phyloP scores from a whole-genome alignment of 2,329 filamentous ascomycete species.

The Tolypocladium capitatum region DNA sequence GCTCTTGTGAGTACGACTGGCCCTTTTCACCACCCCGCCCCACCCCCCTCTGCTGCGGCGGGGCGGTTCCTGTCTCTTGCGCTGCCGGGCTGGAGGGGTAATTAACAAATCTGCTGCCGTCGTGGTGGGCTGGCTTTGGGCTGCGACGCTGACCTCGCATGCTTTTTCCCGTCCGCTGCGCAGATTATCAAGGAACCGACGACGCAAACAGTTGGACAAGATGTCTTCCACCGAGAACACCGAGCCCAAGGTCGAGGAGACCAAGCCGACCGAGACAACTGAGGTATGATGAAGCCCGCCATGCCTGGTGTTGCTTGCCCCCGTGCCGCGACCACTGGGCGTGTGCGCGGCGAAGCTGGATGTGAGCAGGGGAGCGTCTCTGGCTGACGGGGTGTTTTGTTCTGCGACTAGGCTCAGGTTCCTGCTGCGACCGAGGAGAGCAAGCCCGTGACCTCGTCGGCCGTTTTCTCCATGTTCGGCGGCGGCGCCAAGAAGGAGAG shows the following conservation, averaged over 20 bases:
- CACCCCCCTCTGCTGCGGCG: not conserved
- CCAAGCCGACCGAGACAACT: constrained; percentile 14
- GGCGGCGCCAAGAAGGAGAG: constrained; percentile 95
- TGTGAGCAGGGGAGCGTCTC: not conserved
- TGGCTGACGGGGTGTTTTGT: not conserved
- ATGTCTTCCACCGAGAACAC: constrained; percentile 38
- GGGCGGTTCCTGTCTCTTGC: not conserved
- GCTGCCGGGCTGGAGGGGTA: constrained; percentile 1
- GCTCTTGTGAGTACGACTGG: not conserved
- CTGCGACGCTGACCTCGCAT: constrained; percentile 1
- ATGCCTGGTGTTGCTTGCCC: too few relatives aligned
- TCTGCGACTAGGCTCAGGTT: not conserved
- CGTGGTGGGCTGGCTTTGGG: not conserved
- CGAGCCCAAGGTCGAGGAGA: constrained; percentile 42
- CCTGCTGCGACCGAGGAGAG: constrained; percentile 8
- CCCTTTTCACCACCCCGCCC: too few relatives aligned
- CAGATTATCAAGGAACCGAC: not conserved
- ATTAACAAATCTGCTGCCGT: not conserved
- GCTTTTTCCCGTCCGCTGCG: not conserved
- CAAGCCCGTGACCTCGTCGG: constrained; percentile 38
- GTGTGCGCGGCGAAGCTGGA: not conserved
- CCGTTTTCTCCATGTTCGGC: constrained; percentile 97
- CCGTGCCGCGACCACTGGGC: not conserved
- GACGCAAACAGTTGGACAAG: constrained; percentile 8
- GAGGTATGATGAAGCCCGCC: constrained; percentile 12